Conservation (phyloP, 345 rosid genomes). For the Dimocarpus longan region DNA sequence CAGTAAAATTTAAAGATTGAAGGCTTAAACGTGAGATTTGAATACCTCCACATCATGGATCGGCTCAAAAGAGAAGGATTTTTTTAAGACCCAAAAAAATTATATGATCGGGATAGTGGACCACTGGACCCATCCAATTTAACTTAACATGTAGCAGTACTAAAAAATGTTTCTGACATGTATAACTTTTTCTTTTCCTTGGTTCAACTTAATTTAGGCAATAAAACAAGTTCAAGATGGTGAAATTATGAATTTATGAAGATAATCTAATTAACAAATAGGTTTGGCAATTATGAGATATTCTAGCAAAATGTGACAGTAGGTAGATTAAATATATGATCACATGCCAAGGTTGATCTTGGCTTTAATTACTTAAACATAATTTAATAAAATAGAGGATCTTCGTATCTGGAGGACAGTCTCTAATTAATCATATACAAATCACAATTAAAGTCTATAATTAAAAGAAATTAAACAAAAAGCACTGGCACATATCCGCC, state of each 20-base stretch:
- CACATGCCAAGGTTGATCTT: constrained; percentile 35
- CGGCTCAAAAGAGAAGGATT: background rate
- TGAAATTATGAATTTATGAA: background rate
- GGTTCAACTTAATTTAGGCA: background rate
- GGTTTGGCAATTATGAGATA: background rate
- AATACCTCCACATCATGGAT: background rate
- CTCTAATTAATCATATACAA: constrained; percentile 9
- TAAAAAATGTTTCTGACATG: too few relatives aligned
- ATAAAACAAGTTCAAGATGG: background rate
- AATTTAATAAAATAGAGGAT: constrained; percentile 23
- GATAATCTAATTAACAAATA: background rate
- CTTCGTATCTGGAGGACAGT: constrained; percentile 26
- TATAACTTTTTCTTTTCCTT: too few relatives aligned
- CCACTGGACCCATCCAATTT: too few relatives aligned
- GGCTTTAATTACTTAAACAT: constrained; percentile 14
- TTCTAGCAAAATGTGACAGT: constrained; percentile 17
- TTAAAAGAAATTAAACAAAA: background rate
- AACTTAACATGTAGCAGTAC: too few relatives aligned
- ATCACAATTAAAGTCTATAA: constrained; percentile 19
- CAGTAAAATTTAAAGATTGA: background rate
- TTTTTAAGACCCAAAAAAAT: too few relatives aligned
- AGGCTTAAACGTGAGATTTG: background rate
- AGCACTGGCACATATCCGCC: constrained; percentile 2
- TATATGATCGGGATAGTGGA: too few relatives aligned
- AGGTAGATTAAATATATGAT: constrained; percentile 34